Base-by-base conservation (phyloP, 2,329 filamentous ascomycete species). In the Penicillium psychrosexuale region DNA sequence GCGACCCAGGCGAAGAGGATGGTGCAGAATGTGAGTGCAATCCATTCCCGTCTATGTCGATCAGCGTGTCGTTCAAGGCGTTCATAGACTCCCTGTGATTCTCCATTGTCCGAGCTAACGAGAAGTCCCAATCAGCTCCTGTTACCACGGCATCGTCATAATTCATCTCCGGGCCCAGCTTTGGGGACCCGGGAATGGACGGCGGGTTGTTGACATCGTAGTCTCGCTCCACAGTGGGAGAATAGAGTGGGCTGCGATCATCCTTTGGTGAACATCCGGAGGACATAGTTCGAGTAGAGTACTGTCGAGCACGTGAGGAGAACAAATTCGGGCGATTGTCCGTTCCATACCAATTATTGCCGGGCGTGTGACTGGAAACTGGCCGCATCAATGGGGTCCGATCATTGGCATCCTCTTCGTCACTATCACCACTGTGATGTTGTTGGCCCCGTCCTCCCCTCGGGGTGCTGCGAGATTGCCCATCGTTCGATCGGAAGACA, bases 201-300 rank as follows among this genome's bases (percentile, higher is more conserved):
- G 84, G 84, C 11, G 84, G 84, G 58, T 87, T 86, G 68, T 87
- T 87, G 60, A 87, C 79, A 75, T 86, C 80, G 71, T 84, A 84
- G 44, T 80, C 78, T 8, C 67, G 68, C 39, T 69, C 67, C 15
- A 51, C 56, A 7, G 63, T 61, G 4, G 60, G 62, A 22, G 64
- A 55, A 45, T 60, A 61, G 1, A 56, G 45, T 17, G 64, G 58
- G 45, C 61, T 68, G 11, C 63, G 59, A n/a, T 64, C 61, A 55
- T 56, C 64, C 40, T 58, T 64, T 22, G 61, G 67, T 19, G 70
- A 71, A 47, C 58, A 66, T 51, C 61, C 66, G 3, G 72, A 69
- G 3, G 70, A 71, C 27, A 55, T 44, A 5, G 67, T 67, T 30
- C 65, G 65, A 15, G 49, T 58, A 1, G 71, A 72, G 19, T 61